phyloP scores from a whole-genome alignment of 352 stramenopile species.

The Elongisporangium anandrum region DNA sequence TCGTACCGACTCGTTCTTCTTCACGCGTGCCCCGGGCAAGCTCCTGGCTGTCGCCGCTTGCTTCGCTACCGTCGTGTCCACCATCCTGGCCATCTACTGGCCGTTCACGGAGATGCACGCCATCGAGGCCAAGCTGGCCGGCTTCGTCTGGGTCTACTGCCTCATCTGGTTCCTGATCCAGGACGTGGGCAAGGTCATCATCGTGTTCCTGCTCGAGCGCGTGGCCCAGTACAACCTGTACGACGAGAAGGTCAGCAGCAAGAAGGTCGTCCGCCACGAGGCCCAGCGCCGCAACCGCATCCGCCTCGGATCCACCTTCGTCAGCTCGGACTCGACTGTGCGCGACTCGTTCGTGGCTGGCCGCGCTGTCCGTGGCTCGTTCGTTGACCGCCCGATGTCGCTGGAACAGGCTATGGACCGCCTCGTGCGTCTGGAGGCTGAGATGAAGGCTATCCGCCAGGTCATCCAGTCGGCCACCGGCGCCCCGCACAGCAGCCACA shows the following conservation, averaged over 20 bases:
- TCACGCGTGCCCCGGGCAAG: conserved; percentile 56
- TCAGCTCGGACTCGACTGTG: conserved; percentile 62
- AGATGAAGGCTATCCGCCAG: conserved; percentile 65
- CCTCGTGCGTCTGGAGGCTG: conserved; percentile 52
- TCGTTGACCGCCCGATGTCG: conserved; percentile 53
- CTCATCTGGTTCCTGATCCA: conserved; percentile 87
- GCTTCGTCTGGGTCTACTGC: conserved; percentile 89
- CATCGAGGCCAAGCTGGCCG: conserved; percentile 65
- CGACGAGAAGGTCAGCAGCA: conserved; percentile 51
- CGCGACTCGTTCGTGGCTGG: conserved; percentile 77
- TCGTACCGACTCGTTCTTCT: conserved; percentile 83
- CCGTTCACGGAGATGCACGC: conserved; percentile 73
- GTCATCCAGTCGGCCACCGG: conserved; percentile 33
- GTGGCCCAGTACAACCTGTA: conserved; percentile 52
- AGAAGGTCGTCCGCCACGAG: conserved; percentile 55
- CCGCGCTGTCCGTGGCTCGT: conserved; percentile 53
- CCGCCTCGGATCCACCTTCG: conserved; percentile 57
- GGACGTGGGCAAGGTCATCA: conserved; percentile 69
- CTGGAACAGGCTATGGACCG: conserved; percentile 74
- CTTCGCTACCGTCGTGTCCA: conserved; percentile 78
- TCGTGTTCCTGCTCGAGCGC: conserved; percentile 61
- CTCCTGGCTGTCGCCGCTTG: conserved; percentile 70
- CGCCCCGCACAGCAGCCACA: background rate
- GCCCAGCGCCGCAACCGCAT: conserved; percentile 77
- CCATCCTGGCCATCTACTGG: conserved; percentile 82